Evolutionary conservation across 768 basidiomycete genomes (phyloP).

Genomic region (Russula emetica): DNA sequence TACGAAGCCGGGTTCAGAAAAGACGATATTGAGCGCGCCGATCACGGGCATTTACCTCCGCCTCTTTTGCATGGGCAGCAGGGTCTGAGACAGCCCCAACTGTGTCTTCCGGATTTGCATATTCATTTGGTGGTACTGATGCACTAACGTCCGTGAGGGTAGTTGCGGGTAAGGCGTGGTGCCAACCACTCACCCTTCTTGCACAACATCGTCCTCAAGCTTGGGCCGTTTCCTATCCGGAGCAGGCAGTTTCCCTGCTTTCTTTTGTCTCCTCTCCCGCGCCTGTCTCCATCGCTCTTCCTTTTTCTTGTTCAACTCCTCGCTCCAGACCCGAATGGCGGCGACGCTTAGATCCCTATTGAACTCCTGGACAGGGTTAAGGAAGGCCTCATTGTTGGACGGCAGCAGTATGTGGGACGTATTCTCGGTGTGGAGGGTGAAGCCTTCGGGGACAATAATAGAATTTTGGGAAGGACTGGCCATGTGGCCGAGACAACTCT

Average conservation of each 20-base stretch:
- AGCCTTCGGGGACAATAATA: slow-evolving; percentile 60
- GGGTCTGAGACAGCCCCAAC: neutral
- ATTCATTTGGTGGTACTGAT: slow-evolving; percentile 7
- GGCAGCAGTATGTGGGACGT: slow-evolving; percentile 75
- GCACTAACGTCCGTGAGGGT: slow-evolving; percentile 12
- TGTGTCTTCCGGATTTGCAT: neutral
- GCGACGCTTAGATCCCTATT: slow-evolving; percentile 93
- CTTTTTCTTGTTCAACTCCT: slow-evolving; percentile 60
- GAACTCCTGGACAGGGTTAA: slow-evolving; percentile 98
- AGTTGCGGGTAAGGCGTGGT: neutral
- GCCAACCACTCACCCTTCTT: slow-evolving; percentile 7
- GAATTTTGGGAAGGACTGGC: neutral
- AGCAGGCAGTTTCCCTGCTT: slow-evolving; percentile 31
- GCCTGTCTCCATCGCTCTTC: slow-evolving; percentile 53
- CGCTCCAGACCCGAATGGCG: slow-evolving; percentile 86
- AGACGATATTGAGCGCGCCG: neutral
- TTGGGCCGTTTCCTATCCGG: slow-evolving; percentile 28
- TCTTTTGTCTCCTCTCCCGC: slow-evolving; percentile 46
- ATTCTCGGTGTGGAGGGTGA: slow-evolving; percentile 76
- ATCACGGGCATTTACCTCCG: slow-evolving; percentile 16
- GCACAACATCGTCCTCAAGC: slow-evolving; percentile 8
- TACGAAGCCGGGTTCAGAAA: slow-evolving; percentile 4
- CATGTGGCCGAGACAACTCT: slow-evolving; percentile 7
- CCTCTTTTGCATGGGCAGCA: slow-evolving; percentile 5
- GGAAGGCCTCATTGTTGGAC: slow-evolving; percentile 75